These are phyloP conservation scores for Azolla pinnata DNA, from an alignment of 75 land plant genomes.

Conservation along the genomic window DNA sequence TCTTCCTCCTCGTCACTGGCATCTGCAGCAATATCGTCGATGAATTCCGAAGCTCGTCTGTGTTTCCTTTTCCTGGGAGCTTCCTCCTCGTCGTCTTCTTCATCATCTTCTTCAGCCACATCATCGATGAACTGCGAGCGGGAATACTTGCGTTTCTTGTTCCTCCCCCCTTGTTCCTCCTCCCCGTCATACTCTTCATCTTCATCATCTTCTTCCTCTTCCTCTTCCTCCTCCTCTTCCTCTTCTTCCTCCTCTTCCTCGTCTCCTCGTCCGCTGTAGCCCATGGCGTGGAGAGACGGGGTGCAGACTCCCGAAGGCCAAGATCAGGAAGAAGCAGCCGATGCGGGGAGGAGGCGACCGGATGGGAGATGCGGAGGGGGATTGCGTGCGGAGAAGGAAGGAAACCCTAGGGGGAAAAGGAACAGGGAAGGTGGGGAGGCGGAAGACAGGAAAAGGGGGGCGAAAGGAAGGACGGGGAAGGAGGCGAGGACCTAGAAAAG, in stretches of 20 bases:
- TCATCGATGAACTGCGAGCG: constrained; percentile 60
- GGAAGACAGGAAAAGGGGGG: too few species aligned
- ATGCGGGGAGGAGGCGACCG: too few species aligned
- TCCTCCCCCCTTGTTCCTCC: constrained; percentile 13
- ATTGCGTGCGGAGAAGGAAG: too few species aligned
- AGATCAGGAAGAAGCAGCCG: too few species aligned
- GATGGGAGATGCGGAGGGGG: too few species aligned
- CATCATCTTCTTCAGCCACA: constrained; percentile 36
- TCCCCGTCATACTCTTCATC: constrained; percentile 38
- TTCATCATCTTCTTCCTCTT: constrained; percentile 58
- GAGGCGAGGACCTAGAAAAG: too few species aligned
- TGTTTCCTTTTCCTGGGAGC: constrained; percentile 21
- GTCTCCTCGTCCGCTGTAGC: too few species aligned
- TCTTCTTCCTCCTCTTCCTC: constrained; percentile 46
- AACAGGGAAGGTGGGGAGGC: too few species aligned
- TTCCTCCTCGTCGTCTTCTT: constrained; percentile 31
- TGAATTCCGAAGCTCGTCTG: constrained; percentile 18
- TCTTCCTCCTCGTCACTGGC: constrained; percentile 84
- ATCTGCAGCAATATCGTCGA: constrained; percentile 52
- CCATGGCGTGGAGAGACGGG: too few species aligned
- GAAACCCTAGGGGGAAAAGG: too few species aligned
- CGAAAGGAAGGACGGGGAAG: too few species aligned
- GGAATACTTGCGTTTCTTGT: constrained; percentile 13
- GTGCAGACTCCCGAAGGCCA: too few species aligned
- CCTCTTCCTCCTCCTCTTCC: constrained; percentile 54